A percentile compares a stretch with the other conserved stretches of the same genome.
phyloP scores from a whole-genome alignment of 306 rosid genomes.

The Casuarina cunninghamiana region DNA sequence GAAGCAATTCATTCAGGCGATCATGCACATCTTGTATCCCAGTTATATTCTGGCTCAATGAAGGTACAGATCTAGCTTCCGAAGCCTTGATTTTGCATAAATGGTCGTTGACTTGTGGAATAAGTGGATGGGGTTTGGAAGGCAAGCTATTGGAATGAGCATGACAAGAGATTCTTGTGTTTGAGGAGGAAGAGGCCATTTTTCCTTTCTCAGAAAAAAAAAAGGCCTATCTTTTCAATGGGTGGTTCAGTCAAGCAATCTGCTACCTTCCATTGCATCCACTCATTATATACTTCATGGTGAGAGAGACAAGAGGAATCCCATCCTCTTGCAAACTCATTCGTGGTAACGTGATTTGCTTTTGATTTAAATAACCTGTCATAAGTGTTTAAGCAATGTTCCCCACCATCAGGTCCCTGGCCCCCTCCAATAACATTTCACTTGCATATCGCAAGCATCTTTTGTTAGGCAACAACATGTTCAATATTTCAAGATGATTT shows the following conservation, averaged over 20 bases:
- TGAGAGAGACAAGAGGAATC: neutral
- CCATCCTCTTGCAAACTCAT: neutral
- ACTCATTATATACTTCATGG: neutral
- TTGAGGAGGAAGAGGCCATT: conserved; percentile 34
- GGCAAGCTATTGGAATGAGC: conserved; percentile 47
- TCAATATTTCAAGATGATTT: neutral
- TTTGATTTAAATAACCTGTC: neutral
- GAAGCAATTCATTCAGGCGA: conserved; percentile 29
- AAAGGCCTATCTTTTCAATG: conserved; percentile 16
- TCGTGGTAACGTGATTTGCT: neutral
- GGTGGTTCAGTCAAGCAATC: conserved; percentile 1
- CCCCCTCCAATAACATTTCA: neutral
- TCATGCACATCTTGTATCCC: conserved; percentile 31
- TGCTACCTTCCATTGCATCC: conserved; percentile 5
- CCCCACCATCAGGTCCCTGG: neutral
- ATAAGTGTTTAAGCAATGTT: neutral
- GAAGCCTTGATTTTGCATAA: conserved; percentile 28
- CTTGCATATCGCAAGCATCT: neutral
- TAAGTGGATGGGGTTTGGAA: conserved; percentile 37
- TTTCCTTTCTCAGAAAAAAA: neutral
- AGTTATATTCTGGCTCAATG: conserved; percentile 26
- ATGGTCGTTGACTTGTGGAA: conserved; percentile 32
- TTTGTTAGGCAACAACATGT: too few relatives aligned
- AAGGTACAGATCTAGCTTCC: conserved; percentile 23
- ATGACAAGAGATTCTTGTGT: conserved; percentile 33